Base-by-base conservation (phyloP, 2,329 filamentous ascomycete genomes). In the Ophiosphaerella herpotricha region DNA sequence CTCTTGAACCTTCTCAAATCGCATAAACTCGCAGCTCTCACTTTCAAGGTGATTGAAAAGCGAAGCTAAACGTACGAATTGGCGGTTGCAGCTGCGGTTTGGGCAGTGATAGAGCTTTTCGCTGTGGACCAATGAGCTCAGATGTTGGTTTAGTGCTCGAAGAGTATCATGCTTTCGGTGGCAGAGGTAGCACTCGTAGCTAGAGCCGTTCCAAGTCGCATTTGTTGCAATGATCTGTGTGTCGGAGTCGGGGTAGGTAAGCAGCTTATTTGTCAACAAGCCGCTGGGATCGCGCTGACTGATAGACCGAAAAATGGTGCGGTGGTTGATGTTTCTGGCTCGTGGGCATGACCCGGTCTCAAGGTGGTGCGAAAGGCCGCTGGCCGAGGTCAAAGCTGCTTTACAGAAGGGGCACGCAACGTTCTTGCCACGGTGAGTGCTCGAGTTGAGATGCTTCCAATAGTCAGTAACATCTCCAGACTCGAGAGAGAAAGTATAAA, bases 331-430 rank as follows among this genome's bases (percentile, higher is more conserved):
- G 2, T 56, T 46, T 0, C 63, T 69, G 0, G 81, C 80, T 0
- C 66, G 65, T 0, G 76, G 75, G 43, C 85, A 88, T 0, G 74
- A 67, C n/a, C 80, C 79, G 0, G 60, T 68, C 55, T 88, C 85
- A 1, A 87, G 67, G 54, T 88, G 82, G 61, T 84, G 75, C 0
- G 73, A 62, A 4, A 86, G 56, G 4, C 82, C 84, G 1, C 79
- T 82, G 1, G 83, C 82, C 0, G 79, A 78, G 8, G 76, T 70
- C 52, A 75, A 82, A 2, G 7, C 24, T 2, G 39, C 50, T 32
- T 72, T 62, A 68, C 85, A 88, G 60, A 83, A 86, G 0, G 80
- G 84, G 43, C 85, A 88, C 0, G 36, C 1, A 7, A 85, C 64
- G 2, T 65, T 65, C 0, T 40, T 50, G 46, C 78, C 77, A 0